Conservation (phyloP, 306 rosid species). For the Citrullus amarus region DNA sequence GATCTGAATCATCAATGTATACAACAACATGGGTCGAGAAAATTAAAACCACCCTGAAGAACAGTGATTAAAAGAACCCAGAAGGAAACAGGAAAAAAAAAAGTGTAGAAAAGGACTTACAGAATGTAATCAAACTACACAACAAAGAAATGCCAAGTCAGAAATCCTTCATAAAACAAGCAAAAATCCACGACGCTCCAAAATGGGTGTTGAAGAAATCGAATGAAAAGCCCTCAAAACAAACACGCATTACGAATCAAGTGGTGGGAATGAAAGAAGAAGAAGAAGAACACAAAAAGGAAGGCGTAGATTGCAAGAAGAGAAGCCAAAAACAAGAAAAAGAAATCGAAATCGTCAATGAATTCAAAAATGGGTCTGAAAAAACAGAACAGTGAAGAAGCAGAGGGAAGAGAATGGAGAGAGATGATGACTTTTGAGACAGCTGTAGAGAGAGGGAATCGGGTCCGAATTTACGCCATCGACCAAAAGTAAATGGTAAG, state of each 20-base stretch:
- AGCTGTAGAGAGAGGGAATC: conserved; percentile 3
- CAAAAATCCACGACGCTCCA: not conserved
- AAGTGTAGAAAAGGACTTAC: not conserved
- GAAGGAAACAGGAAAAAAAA: not conserved
- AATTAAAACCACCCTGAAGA: not conserved
- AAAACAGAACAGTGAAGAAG: not conserved
- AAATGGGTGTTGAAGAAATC: not conserved
- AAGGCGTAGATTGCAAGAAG: not conserved
- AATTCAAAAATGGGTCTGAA: not conserved
- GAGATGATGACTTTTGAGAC: not conserved
- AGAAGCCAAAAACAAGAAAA: not conserved
- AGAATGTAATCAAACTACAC: not conserved
- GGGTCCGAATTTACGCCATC: not conserved
- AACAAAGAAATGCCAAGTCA: not conserved
- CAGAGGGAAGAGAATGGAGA: not conserved
- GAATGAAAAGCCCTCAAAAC: not conserved
- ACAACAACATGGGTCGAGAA: not conserved
- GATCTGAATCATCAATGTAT: not conserved
- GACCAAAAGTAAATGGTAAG: not conserved
- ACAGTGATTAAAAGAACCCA: not conserved
- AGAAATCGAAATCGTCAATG: not conserved
- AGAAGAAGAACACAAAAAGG: not conserved
- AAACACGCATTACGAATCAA: not conserved
- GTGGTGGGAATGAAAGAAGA: not conserved
- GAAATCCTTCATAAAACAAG: not conserved